phyloP scores from a whole-genome alignment of 306 rosid species.

The Canavalia ensiformis region DNA sequence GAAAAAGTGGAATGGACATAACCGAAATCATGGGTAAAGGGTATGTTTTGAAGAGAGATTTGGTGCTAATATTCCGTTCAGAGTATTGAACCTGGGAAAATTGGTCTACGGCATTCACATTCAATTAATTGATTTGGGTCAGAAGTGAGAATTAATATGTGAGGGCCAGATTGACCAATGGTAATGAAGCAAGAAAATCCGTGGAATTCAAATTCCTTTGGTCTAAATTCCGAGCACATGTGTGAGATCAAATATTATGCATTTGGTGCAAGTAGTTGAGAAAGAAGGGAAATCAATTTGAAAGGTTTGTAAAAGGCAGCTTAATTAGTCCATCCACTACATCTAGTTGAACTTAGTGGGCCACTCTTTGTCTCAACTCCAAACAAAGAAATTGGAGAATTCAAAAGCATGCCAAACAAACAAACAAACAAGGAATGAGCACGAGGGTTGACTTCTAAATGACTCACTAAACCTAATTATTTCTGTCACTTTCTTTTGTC shows the following conservation, averaged over 20 bases:
- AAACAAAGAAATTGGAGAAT: not conserved
- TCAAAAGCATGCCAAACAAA: constrained; percentile 13
- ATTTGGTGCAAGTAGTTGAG: too few relatives aligned
- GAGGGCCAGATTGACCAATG: constrained; percentile 9
- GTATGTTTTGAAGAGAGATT: not conserved
- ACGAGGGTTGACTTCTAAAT: constrained; percentile 49
- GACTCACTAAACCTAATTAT: not conserved
- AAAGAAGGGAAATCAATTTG: too few relatives aligned
- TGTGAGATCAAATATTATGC: not conserved
- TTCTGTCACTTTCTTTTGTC: constrained; percentile 38
- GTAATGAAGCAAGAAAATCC: not conserved
- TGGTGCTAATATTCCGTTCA: not conserved
- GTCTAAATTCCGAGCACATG: not conserved
- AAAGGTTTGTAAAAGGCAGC: too few relatives aligned
- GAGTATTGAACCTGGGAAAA: not conserved
- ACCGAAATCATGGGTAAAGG: not conserved
- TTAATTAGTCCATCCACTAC: not conserved
- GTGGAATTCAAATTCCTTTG: constrained; percentile 19
- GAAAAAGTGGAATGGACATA: not conserved
- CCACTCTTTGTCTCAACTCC: constrained; percentile 17
- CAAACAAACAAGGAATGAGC: constrained; percentile 36
- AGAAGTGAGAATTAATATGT: not conserved
- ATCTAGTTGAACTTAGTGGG: constrained; percentile 25
- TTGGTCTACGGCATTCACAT: constrained; percentile 41
- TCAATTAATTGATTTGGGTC: not conserved